Conservation (phyloP, 2,329 filamentous ascomycete genomes). For the Cercospora nicotianae region DNA sequence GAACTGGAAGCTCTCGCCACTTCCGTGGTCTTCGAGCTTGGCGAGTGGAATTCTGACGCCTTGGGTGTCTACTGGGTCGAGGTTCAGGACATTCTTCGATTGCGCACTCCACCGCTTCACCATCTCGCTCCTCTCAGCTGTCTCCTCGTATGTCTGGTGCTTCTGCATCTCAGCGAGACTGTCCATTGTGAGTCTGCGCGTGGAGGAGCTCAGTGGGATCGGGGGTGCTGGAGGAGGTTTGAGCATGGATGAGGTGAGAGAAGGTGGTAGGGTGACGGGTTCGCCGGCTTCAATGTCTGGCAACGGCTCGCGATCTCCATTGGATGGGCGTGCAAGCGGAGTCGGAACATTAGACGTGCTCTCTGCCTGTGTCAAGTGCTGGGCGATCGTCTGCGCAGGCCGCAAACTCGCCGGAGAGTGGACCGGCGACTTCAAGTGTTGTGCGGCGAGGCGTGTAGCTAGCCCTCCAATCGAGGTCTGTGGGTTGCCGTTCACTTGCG, state of each 20-base stretch:
- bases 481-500: conserved; percentile 2
- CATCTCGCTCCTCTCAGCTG: conserved; percentile 24
- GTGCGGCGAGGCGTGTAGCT: conserved; percentile 20
- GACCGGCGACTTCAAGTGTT: conserved; percentile 25
- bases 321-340: conserved; percentile 49
- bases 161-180: conserved; percentile 31
- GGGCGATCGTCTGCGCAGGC: conserved; percentile 28
- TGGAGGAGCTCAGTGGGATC: not conserved
- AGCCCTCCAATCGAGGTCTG: conserved; percentile 23
- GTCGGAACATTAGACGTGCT: conserved; percentile 57
- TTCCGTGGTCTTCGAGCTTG: conserved; percentile 55
- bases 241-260: conserved; percentile 23
- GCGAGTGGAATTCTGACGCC: conserved; percentile 34
- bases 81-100: conserved; percentile 30
- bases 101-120: conserved; percentile 33
- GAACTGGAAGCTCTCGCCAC: conserved; percentile 63
- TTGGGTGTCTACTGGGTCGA: conserved; percentile 28
- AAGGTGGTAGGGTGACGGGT: conserved; percentile 31
- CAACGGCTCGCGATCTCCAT: conserved; percentile 37
- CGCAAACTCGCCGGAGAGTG: conserved; percentile 23
- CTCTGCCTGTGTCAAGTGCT: conserved; percentile 38
- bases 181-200: conserved; percentile 25
- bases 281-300: conserved; percentile 32
- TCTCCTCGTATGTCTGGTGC: conserved; percentile 21
- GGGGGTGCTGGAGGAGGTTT: conserved; percentile 1